These are phyloP conservation scores for Leishmania aethiopica DNA, from an alignment of 208 protist species.

Conservation along the genomic window DNA sequence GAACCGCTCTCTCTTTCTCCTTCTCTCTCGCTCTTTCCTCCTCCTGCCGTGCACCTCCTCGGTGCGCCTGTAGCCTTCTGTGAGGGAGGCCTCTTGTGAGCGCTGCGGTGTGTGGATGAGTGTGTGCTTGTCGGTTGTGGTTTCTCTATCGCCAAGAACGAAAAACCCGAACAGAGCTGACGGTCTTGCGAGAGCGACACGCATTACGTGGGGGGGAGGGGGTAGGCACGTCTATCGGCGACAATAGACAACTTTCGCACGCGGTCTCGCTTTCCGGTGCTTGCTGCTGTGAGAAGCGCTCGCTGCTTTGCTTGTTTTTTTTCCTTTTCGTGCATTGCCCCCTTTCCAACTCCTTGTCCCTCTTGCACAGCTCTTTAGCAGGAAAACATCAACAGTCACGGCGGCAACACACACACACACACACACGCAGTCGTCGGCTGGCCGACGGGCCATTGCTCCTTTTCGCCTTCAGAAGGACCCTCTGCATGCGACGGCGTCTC, in stretches of 20 bases:
- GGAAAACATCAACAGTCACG: neutral
- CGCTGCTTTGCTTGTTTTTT: neutral
- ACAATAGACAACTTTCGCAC: neutral
- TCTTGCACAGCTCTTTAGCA: neutral
- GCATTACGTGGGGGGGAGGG: neutral
- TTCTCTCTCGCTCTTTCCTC: neutral
- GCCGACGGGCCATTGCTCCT: neutral
- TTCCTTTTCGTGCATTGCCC: neutral
- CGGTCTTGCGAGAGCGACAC: neutral
- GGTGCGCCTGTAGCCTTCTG: neutral
- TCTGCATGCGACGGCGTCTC: neutral
- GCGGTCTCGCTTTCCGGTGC: neutral
- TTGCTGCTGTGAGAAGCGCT: neutral
- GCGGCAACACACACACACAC: neutral
- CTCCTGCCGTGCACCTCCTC: neutral
- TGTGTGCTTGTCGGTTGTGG: neutral
- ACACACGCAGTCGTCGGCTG: neutral
- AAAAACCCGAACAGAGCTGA: neutral
- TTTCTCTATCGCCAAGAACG: neutral
- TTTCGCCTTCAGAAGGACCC: neutral
- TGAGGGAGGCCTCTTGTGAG: neutral
- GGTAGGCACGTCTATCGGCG: neutral
- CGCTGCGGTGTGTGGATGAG: neutral
- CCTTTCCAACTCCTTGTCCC: neutral
- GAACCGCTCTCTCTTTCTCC: neutral